Conservation (phyloP, 371 early-diverging fungal species). For the Rhizopus microsporus region DNA sequence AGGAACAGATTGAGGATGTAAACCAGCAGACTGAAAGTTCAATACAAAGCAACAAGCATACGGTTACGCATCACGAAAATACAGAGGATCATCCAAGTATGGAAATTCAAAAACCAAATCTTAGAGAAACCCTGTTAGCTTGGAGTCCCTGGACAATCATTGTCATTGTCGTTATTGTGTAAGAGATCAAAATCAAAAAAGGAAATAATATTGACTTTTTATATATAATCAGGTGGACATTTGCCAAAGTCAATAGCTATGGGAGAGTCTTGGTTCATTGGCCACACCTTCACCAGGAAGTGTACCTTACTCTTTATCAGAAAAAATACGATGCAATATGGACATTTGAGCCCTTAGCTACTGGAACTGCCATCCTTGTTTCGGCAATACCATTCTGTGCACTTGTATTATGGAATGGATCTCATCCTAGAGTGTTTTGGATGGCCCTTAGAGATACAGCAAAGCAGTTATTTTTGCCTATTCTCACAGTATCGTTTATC, state of each 20-base stretch:
- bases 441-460: slow-evolving; percentile 28
- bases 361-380: slow-evolving; percentile 50
- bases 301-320: slow-evolving; percentile 45
- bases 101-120: slow-evolving; percentile 29
- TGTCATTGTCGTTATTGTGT: slow-evolving; percentile 48
- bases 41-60: not conserved
- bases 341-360: slow-evolving; percentile 53
- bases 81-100: not conserved
- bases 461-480: slow-evolving; percentile 40
- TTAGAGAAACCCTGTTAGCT: slow-evolving; percentile 36
- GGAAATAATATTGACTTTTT: not conserved
- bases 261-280: slow-evolving; percentile 38
- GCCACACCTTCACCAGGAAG: slow-evolving; percentile 43
- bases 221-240: slow-evolving; percentile 35
- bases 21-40: not conserved
- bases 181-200: slow-evolving; percentile 5
- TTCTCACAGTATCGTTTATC: slow-evolving; percentile 49
- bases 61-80: slow-evolving; percentile 8
- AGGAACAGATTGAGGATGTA: not conserved
- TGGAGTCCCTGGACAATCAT: slow-evolving; percentile 55
- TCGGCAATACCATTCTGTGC: slow-evolving; percentile 30
- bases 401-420: slow-evolving; percentile 38
- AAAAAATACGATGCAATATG: slow-evolving; percentile 50
- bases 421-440: slow-evolving; percentile 29
- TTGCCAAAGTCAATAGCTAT: slow-evolving; percentile 31